Evolutionary conservation across 2,329 filamentous ascomycete species (phyloP), one percentile per base, ranked within the genome.

Genomic region (Sporothrix brunneoviolacea): DNA sequence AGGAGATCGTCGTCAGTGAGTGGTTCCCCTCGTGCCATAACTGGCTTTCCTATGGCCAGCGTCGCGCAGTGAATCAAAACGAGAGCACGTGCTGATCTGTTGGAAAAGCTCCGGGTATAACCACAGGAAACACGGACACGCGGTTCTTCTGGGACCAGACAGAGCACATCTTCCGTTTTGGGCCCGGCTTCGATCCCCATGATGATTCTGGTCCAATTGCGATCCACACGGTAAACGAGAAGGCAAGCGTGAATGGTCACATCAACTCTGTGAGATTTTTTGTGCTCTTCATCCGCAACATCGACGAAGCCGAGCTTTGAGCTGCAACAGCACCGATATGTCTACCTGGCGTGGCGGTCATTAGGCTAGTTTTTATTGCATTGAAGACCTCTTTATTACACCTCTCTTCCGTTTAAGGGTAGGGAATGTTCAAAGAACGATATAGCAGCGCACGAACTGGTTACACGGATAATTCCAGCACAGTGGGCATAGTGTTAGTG

Each of bases 101-200:
- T n/a, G n/a, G 28, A 13, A 2, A 10, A 2, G 72, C 79, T 0
- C 76, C 76, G 0, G 72, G 72, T 0, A 66, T 75, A 16, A 69
- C 70, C 62, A 70, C 69, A 4, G 74, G 71, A 1, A 76, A 75
- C 54, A 76, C 73, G 0, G 73, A 76, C 55, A 75, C 72, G 1
- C 60, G 66, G 28, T 72, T 66, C 50, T 77, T 73, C 55, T 75
- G 71, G 70, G 60, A 64, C 10, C 54, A 75, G 51, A 70, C 69
- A 1, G 61, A 59, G 33, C 69, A 76, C 50, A 75, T 77, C 49
- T 77, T 70, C 53, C 69, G 76, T 10, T 79, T 71, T 58, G 65
- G 60, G 2, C 75, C 75, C 1, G 68, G 68, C 2, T 68, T 61
- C 51, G 69, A 71, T 22, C 60, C 65, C 0, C 62, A 64, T 30